Conservation (phyloP, 208 protist species). For the Trypanosoma congolense region DNA sequence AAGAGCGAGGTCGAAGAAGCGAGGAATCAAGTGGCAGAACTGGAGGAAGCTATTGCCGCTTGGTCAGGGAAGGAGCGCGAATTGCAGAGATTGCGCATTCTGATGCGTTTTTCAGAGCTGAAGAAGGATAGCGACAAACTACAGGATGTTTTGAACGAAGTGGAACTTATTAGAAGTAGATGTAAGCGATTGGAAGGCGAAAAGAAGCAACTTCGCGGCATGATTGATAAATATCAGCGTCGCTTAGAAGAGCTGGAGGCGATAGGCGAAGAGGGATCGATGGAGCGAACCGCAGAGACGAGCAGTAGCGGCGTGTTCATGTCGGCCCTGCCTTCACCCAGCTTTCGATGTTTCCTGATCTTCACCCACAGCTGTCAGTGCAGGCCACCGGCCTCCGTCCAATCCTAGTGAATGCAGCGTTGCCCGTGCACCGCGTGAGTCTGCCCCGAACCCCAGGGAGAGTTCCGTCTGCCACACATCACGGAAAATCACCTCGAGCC, state of each 20-base stretch:
- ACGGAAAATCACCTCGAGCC: too few relatives aligned
- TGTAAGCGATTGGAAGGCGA: conserved; percentile 15
- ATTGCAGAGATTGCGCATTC: conserved; percentile 47
- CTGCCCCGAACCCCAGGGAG: too few relatives aligned
- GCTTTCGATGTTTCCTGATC: too few relatives aligned
- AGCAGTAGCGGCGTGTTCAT: too few relatives aligned
- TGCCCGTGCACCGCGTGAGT: too few relatives aligned
- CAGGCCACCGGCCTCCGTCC: too few relatives aligned
- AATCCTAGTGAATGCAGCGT: too few relatives aligned
- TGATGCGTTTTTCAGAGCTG: conserved; percentile 73
- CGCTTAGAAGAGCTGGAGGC: conserved; percentile 8
- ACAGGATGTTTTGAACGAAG: conserved; percentile 2
- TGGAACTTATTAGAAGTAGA: conserved; percentile 14
- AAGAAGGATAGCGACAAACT: conserved; percentile 69
- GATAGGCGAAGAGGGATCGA: too few relatives aligned
- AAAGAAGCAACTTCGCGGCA: conserved; percentile 7
- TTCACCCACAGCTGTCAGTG: too few relatives aligned
- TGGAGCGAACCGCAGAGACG: too few relatives aligned
- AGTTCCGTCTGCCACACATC: too few relatives aligned
- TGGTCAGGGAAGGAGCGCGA: conserved; percentile 36
- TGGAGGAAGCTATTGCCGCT: conserved; percentile 9
- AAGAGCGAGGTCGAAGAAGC: not conserved
- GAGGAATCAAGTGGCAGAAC: conserved; percentile 8
- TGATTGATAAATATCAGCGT: conserved; percentile 13
- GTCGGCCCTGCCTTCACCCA: too few relatives aligned